Conservation (phyloP, 2,329 filamentous ascomycete genomes). For the Pseudocercospora musae region DNA sequence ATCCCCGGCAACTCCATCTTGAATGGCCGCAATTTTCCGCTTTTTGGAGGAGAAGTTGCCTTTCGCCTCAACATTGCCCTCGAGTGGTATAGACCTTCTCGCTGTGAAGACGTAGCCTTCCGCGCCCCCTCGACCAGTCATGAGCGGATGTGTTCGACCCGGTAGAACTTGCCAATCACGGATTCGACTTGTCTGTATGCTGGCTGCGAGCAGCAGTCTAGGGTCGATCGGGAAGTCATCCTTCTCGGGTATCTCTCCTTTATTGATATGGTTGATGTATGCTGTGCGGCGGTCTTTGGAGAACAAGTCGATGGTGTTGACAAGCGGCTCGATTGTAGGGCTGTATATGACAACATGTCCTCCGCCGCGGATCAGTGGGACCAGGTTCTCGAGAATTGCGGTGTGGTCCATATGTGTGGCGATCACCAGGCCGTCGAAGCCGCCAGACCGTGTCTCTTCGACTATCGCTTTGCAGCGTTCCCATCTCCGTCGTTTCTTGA, state of each 20-base stretch:
- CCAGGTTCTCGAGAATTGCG: constrained; percentile 68
- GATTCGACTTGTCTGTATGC: constrained; percentile 75
- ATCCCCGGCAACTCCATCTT: neutral
- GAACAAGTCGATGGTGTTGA: constrained; percentile 76
- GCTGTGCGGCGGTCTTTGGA: constrained; percentile 74
- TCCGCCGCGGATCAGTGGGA: constrained; percentile 79
- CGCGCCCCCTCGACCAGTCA: constrained; percentile 82
- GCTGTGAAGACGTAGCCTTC: constrained; percentile 90
- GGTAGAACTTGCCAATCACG: constrained; percentile 88
- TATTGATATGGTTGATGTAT: constrained; percentile 54
- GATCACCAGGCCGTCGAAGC: constrained; percentile 78
- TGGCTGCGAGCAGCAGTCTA: constrained; percentile 72
- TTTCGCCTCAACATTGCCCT: constrained; percentile 76
- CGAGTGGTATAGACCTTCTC: constrained; percentile 73
- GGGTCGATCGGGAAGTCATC: constrained; percentile 86
- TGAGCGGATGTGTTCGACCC: constrained; percentile 85
- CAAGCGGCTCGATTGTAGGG: constrained; percentile 74
- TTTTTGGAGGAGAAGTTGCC: constrained; percentile 64
- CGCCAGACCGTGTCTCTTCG: constrained; percentile 68
- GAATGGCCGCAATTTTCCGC: constrained; percentile 52
- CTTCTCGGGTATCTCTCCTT: constrained; percentile 34
- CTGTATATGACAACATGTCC: constrained; percentile 84
- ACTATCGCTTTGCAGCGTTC: constrained; percentile 68
- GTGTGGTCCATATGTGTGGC: constrained; percentile 78
- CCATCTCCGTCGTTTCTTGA: constrained; percentile 84